Evolutionary conservation across 176 grass and related monocot genomes (phyloP).

Genomic region (Cenchrus fungigraminus): DNA sequence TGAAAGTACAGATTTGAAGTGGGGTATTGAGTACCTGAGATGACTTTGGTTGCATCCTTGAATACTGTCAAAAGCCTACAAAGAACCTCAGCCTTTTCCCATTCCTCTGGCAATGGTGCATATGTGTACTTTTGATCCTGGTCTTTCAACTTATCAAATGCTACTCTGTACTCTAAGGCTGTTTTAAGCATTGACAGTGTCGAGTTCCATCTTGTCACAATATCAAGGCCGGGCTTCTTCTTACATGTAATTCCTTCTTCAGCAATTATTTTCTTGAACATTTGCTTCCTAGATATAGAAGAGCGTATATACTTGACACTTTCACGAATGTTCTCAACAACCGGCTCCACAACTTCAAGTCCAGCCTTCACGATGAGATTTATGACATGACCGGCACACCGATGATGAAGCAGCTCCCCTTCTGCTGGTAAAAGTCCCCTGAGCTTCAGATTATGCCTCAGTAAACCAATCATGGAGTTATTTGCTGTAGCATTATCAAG

Average conservation of each 20-base stretch:
- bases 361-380: neutral
- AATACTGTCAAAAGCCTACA: neutral
- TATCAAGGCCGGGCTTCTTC: neutral
- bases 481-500: neutral
- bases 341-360: neutral
- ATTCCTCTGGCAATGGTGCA: too few species aligned
- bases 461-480: neutral
- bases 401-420: neutral
- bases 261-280: too few species aligned
- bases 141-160: too few species aligned
- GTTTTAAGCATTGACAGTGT: neutral
- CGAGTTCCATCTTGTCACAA: neutral
- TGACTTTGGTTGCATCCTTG: neutral
- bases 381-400: neutral
- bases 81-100: neutral
- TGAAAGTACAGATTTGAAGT: neutral
- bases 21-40: neutral
- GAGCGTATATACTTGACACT: neutral
- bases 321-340: constrained; percentile 3
- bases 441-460: neutral
- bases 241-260: neutral
- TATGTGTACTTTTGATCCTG: too few species aligned
- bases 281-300: neutral
- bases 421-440: neutral
- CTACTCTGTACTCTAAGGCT: neutral